Evolutionary conservation across 2,329 filamentous ascomycete genomes (phyloP).

Genomic region (Leptographium wingfieldii): DNA sequence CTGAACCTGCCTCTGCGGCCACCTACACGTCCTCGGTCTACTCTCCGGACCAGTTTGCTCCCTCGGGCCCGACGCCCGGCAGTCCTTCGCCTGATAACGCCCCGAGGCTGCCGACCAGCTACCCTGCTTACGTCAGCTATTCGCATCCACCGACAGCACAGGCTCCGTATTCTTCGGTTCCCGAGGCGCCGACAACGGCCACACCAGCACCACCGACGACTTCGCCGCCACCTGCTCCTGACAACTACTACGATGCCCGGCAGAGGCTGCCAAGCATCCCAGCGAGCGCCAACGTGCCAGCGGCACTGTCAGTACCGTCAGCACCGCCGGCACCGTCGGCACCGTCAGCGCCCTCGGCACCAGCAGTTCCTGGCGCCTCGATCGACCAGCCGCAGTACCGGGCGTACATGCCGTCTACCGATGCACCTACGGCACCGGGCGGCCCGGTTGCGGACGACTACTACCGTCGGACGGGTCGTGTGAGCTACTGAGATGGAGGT

Average conservation of each 20-base stretch:
- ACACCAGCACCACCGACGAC: slow-evolving; percentile 16
- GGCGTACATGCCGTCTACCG: slow-evolving; percentile 40
- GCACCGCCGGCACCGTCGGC: slow-evolving; percentile 5
- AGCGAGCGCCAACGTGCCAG: background rate
- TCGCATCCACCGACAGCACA: slow-evolving; percentile 15
- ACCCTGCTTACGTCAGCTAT: slow-evolving; percentile 27
- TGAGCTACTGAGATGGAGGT: slow-evolving; percentile 4
- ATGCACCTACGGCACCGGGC: slow-evolving; percentile 23
- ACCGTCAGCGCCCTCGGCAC: background rate
- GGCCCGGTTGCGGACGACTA: slow-evolving; percentile 38
- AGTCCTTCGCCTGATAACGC: background rate
- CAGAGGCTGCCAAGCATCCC: slow-evolving; percentile 28
- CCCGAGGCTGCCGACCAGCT: slow-evolving; percentile 18
- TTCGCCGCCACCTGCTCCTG: slow-evolving; percentile 19
- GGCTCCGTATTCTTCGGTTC: background rate
- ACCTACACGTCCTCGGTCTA: slow-evolving; percentile 35
- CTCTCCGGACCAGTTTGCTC: slow-evolving; percentile 32
- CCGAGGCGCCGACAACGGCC: background rate
- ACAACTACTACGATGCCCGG: slow-evolving; percentile 28
- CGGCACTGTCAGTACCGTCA: slow-evolving; percentile 5
- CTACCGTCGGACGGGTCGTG: slow-evolving; percentile 31
- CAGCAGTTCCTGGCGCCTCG: background rate
- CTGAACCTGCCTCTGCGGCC: slow-evolving; percentile 23
- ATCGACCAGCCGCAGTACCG: slow-evolving; percentile 39
- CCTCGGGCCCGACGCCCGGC: slow-evolving; percentile 16